Evolutionary conservation across 2,329 filamentous ascomycete species (phyloP), one percentile per base, ranked within the genome.

Genomic region (Colletotrichum noveboracense): DNA sequence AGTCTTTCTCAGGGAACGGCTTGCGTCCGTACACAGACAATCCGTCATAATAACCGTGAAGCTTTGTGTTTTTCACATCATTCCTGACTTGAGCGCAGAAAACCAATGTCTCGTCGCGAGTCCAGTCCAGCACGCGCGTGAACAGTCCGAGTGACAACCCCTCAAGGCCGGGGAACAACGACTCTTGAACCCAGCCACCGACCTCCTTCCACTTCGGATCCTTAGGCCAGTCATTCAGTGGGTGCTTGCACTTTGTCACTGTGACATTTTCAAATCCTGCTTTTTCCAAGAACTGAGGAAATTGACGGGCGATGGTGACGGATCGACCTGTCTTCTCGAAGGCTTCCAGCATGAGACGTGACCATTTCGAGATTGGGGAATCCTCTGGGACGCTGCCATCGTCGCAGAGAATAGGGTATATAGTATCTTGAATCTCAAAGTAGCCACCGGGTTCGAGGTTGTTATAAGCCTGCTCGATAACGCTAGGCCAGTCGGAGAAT

Each of bases 181-280:
- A 61, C 0, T 10, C 56, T 2, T 61, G 56, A 3, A 61, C 56
- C 56, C 6, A 13, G 3, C 1, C n/a, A 3, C 56, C 56, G 8
- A 61, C 56, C 4, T 61, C 56, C 26, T 61, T 61, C 56, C 56
- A 61, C 26, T 61, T 61, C 3, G 56, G 14, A 32, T 61, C 56
- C 4, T 61, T 61, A 1, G 56, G 56, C 56, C 56, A 60, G 7
- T 7, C 6, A 2, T 18, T 21, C 16, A 60, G 6, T 0, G 56
- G 56, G 5, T 18, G 16, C 16, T 60, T 60, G 28, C 9, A 60
- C 10, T 60, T 60, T 3, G 56, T 60, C 9, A 4, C 9, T 4
- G 56, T 60, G 4, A 60, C 16, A 9, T 30, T 3, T 16, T 60
- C 56, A 6, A 60, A 60, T 0, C 56, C 56, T 2, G 28, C 56